Conservation (phyloP, 176 grass and related monocot genomes). For the Neostapfia colusana region DNA sequence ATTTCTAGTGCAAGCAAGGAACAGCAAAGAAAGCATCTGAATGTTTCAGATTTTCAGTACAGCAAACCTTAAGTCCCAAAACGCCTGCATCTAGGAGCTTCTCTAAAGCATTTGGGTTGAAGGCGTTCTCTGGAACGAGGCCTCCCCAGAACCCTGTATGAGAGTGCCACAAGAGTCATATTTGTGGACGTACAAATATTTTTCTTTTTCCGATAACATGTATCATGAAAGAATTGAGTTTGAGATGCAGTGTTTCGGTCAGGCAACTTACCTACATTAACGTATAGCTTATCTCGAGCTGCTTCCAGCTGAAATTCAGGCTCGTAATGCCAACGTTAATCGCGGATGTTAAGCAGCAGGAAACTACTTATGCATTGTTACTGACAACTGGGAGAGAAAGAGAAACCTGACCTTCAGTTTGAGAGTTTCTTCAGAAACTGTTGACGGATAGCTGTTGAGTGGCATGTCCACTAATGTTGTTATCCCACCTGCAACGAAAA, state of each 20-base stretch:
- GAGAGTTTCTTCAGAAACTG: constrained; percentile 83
- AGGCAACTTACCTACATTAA: constrained; percentile 74
- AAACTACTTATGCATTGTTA: not conserved
- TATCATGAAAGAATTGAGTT: constrained; percentile 13
- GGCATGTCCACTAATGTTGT: constrained; percentile 95
- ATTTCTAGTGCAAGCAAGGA: constrained; percentile 2
- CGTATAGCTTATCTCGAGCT: constrained; percentile 66
- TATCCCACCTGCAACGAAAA: constrained; percentile 74
- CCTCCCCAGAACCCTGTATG: constrained; percentile 93
- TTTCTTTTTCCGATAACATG: not conserved
- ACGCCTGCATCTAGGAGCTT: constrained; percentile 74
- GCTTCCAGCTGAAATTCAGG: constrained; percentile 64
- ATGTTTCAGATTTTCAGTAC: not conserved
- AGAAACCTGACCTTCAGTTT: constrained; percentile 71
- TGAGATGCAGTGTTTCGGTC: not conserved
- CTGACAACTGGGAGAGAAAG: constrained; percentile 1
- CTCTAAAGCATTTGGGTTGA: constrained; percentile 67
- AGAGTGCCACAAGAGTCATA: constrained; percentile 7
- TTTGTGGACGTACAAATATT: not conserved
- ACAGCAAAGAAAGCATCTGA: not conserved
- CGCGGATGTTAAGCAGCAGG: not conserved
- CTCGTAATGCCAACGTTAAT: constrained; percentile 7
- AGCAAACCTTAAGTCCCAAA: constrained; percentile 82
- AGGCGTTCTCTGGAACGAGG: constrained; percentile 94
- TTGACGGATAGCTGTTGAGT: constrained; percentile 88